A percentile compares a stretch with the other conserved stretches of the same genome.
Evolutionary conservation across 2,329 filamentous ascomycete species (phyloP).

Genomic region (Diaporthe ilicicola): DNA sequence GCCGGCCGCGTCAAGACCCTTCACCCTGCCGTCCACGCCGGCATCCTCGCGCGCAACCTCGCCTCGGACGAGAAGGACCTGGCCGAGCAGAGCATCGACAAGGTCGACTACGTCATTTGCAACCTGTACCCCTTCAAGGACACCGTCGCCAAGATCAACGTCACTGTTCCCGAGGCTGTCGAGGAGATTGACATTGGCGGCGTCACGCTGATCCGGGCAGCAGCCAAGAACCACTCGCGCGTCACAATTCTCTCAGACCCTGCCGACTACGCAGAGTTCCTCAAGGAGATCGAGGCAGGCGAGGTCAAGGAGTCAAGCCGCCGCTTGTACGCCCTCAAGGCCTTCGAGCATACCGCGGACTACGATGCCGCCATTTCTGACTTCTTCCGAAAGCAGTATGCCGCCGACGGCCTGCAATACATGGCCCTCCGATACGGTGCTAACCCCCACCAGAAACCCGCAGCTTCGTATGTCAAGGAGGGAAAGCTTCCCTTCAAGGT

Average conservation of each 20-base stretch:
- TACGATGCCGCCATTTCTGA: constrained; percentile 95
- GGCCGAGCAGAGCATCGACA: constrained; percentile 91
- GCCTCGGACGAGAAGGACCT: constrained; percentile 97
- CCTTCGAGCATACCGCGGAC: constrained; percentile 97
- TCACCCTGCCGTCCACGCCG: constrained; percentile 89
- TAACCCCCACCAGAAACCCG: constrained; percentile 98
- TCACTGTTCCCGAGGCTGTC: constrained; percentile 94
- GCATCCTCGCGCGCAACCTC: constrained; percentile 92
- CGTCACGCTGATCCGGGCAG: constrained; percentile 93
- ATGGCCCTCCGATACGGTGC: constrained; percentile 90
- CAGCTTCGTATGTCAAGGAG: constrained; percentile 79
- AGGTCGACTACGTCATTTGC: constrained; percentile 96
- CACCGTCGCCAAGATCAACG: constrained; percentile 95
- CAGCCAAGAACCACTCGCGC: constrained; percentile 96
- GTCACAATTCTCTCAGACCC: constrained; percentile 97
- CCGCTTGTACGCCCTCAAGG: constrained; percentile 93
- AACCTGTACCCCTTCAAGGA: constrained; percentile 99
- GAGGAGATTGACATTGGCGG: constrained; percentile 99
- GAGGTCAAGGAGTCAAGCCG: constrained; percentile 87
- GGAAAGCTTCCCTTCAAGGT: constrained; percentile 92
- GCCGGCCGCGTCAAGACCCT: constrained; percentile 88
- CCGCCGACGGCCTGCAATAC: constrained; percentile 83
- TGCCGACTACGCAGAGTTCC: constrained; percentile 90
- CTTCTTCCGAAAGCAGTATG: constrained; percentile 98
- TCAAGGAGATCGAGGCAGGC: constrained; percentile 87